Base-by-base conservation (phyloP, 371 early-diverging fungal species). In the Lichtheimia ornata region DNA sequence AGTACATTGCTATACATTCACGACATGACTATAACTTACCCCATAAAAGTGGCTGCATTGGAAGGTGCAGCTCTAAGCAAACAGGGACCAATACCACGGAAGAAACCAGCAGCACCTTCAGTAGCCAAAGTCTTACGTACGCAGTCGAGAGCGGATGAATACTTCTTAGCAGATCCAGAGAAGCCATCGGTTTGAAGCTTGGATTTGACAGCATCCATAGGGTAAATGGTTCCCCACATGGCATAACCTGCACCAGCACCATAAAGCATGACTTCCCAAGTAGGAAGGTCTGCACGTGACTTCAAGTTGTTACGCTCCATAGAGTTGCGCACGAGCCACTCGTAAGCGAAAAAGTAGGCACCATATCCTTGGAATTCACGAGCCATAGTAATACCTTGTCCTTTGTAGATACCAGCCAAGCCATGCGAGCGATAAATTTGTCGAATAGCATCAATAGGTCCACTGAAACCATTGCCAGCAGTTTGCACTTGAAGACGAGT, bases 21-120 rank as follows among this genome's bases (percentile, higher is more conserved):
- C 11, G 27, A 35, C 40, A 5, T 17, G 15, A 62, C 6, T 15
- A 35, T 53, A 30, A 62, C 68, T 67, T 71, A 77, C 76, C 82
- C 89, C 51, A 88, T 72, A 77, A 94, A 94, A 22, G 93, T 92
- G 18, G 85, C 90, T 4, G 93, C 94, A 58, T 93, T 94, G 54
- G 89, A 92, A 15, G 95, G 95, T 28, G 94, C 94, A 25, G 96
- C 95, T 62, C 95, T 82, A 54, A 93, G 78, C 56, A 95, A 80
- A 58, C 94, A 91, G n/a, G 94, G 90, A 0, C 88, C 85, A 61
- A 95, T 81, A 28, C 95, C 96, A 64, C 84, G 84, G 81, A 91
- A 95, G 81, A 94, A 89, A 1, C 94, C 94, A 20, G 74, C 76
- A 24, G 78, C 63, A 5, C 94, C 93, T 64, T 91, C 91, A 54